Evolutionary conservation across 2,329 filamentous ascomycete species (phyloP), one percentile per base, ranked within the genome.

Genomic region (Alternaria conjuncta): DNA sequence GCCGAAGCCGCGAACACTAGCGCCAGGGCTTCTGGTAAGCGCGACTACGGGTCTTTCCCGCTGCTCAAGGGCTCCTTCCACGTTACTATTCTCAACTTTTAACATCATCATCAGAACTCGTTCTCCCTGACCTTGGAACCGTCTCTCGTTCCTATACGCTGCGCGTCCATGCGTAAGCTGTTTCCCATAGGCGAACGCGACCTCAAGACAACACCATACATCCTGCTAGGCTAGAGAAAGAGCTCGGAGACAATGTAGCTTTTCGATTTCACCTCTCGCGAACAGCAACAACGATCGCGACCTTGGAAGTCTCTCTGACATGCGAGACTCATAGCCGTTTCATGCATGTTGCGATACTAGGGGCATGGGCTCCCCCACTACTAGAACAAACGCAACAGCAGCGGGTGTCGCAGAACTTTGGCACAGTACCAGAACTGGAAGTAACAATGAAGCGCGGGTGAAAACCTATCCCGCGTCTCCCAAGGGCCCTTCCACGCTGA

Each of bases 1-100:
- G 60, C 60, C 60, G 60, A 63, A 60, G 41, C 53, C 50, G 49
- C 32, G 36, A 36, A 4, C 56, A 36, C 60, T 63, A 60, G 44
- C 20, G 45, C 44, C 25, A 21, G 20, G n/a, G 55, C 28, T 26
- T 32, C 21, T 23, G 59, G 45, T 20, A 60, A 60, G 60, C 56
- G 57, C 44, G 32, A 45, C 25, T 51, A 41, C 44, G 13, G 18
- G 20, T 21, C 8, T 21, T 45, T 21, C 59, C n/a, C 30, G 6
- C 23, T 28, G 28, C 28, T 23, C 23, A 28, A 9, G 36, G 36
- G 36, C 36, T 41, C 36, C n/a, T 41, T 41, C 36, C 36, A 41
- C 36, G 4, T 41, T 41, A 2, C 36, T 41, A 10, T 41, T 5
- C 11, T 41, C 4, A 18, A 18, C 36, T 41, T 41, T 18, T 0